These are phyloP conservation scores for Starmerella vaccinii DNA, from an alignment of 805 yeast species.

Conservation along the genomic window DNA sequence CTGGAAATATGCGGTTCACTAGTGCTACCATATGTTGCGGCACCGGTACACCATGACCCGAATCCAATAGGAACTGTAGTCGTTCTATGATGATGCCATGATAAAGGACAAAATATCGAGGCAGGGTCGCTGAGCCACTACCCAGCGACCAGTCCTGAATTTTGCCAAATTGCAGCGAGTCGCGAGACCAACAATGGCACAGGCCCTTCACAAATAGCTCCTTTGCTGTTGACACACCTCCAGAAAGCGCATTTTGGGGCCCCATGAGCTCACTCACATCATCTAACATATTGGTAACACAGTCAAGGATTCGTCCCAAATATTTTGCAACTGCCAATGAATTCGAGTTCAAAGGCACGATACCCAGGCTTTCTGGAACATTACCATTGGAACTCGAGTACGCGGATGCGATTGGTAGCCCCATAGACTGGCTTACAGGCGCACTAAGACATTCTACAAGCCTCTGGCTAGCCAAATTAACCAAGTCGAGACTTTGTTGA, in stretches of 20 bases:
- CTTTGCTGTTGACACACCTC: constrained; percentile 26
- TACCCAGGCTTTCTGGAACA: constrained; percentile 35
- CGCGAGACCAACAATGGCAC: constrained; percentile 44
- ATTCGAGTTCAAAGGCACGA: constrained; percentile 56
- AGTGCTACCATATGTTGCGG: constrained; percentile 3
- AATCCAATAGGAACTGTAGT: constrained; percentile 16
- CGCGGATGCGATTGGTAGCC: constrained; percentile 17
- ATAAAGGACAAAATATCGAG: constrained; percentile 34
- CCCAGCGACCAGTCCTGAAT: constrained; percentile 35
- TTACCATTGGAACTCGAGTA: constrained; percentile 8
- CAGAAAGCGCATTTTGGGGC: constrained; percentile 6
- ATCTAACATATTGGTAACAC: constrained; percentile 36
- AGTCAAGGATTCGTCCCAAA: constrained; percentile 39
- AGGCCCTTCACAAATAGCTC: constrained; percentile 40
- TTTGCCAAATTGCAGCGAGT: constrained; percentile 33
- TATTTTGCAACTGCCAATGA: constrained; percentile 49
- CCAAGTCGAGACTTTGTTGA: constrained; percentile 11
- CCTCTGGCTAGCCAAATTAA: constrained; percentile 1
- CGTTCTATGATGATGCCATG: constrained; percentile 26
- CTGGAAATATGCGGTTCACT: constrained; percentile 13
- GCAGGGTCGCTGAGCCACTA: constrained; percentile 23
- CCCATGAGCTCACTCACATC: constrained; percentile 30
- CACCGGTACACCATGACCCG: constrained; percentile 16
- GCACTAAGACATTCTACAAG: constrained; percentile 14
- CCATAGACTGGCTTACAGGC: constrained; percentile 8